Evolutionary conservation across 2,329 filamentous ascomycete genomes (phyloP).

Genomic region (Chaetothyriales sp.): DNA sequence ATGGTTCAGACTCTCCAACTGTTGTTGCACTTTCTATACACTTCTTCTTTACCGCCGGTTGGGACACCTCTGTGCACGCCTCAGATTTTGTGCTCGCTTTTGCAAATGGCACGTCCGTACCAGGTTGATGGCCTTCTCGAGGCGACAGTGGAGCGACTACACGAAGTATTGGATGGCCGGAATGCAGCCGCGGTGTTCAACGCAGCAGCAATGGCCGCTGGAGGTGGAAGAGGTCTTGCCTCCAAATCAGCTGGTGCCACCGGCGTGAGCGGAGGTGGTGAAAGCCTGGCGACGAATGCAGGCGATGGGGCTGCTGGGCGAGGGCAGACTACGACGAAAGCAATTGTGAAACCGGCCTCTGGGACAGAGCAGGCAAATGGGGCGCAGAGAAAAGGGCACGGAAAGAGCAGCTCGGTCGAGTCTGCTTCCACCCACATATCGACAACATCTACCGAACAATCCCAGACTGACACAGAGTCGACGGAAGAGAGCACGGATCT

Average conservation of each 20-base stretch:
- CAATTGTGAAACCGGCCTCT: conserved; percentile 3
- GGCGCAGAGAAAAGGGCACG: conserved; percentile 9
- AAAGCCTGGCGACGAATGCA: conserved; percentile 13
- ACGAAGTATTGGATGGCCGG: conserved; percentile 75
- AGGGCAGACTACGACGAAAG: conserved; percentile 4
- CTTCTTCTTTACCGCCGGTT: conserved; percentile 66
- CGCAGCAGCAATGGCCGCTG: conserved; percentile 92
- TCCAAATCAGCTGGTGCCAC: conserved; percentile 36
- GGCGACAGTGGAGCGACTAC: conserved; percentile 79
- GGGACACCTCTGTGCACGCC: conserved; percentile 74
- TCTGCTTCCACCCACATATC: conserved; percentile 15
- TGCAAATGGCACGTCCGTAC: conserved; percentile 88
- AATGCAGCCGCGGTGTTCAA: conserved; percentile 98
- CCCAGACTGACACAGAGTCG: conserved; percentile 15
- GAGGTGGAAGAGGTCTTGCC: conserved; percentile 72
- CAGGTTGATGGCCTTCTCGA: conserved; percentile 85
- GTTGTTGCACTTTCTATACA: conserved; percentile 86
- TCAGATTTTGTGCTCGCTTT: conserved; percentile 85
- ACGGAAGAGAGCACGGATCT: conserved; percentile 6
- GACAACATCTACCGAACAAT: conserved; percentile 15
- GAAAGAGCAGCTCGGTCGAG: conserved; percentile 14
- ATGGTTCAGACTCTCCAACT: conserved; percentile 81
- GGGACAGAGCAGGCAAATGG: conserved; percentile 8
- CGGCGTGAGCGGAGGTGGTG: conserved; percentile 32
- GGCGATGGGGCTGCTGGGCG: conserved; percentile 3